Base-by-base conservation (phyloP, 805 yeast species). In the Blastobotrys attinorum region DNA sequence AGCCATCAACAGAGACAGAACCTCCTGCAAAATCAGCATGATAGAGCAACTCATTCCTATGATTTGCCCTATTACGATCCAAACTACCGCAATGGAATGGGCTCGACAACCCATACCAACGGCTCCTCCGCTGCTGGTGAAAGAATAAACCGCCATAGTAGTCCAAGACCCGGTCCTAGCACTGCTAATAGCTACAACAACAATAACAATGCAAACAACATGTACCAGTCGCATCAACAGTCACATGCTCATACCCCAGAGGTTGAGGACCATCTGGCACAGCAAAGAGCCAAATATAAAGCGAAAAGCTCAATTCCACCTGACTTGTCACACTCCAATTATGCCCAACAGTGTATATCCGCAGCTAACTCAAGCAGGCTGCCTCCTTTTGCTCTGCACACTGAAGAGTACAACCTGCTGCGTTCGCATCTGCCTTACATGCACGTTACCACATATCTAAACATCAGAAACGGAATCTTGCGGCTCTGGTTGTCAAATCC, bases 401-500 rank as follows among this genome's bases (percentile, higher is more conserved):
- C 54, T 13, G 61, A 58, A 17, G 72, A 68, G 52, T 63, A 64
- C 49, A 53, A 53, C 36, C 52, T 62, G 29, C 53, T 67, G 41
- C 54, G 67, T 10, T 44, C 53, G n/a, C 54, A 53, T 7, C 51
- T 68, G 37, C 56, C 59, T 22, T 56, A 56, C 31, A 52, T 58
- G 2, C 71, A 66, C 44, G 66, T 67, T 39, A 64, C 72, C 13
- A 65, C 70, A 15, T 68, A 67, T 41, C 52, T 67, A 25, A 65
- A 67, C 47, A 62, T 67, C 31, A 58, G 72, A 18, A 67, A 68
- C 47, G 71, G 69, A 10, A 65, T 68, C 31, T 47, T 66, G 34
- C 53, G 69, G 23, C 53, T 67, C 21, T 68, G 72, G 72, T 54
- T 65, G 6, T 59, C 65, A 31, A 68, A 68, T 47, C 72, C 71